A percentile compares a stretch with the other conserved stretches of the same genome.
Evolutionary conservation across 352 stramenopile genomes (phyloP).

Genomic region (Salisapilia sapeloensis): DNA sequence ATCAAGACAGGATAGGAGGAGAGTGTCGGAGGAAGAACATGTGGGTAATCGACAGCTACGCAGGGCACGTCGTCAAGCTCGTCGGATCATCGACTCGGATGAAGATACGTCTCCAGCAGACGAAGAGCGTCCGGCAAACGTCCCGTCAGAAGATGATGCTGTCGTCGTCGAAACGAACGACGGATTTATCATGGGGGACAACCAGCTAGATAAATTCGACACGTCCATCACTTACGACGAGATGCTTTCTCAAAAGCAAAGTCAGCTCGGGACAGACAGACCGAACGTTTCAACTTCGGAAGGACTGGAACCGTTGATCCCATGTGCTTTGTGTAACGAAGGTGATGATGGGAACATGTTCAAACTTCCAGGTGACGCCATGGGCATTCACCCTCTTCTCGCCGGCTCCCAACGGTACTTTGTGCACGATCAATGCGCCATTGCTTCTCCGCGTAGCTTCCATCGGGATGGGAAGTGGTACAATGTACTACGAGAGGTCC

Average conservation of each 20-base stretch:
- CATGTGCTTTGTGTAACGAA: constrained; percentile 62
- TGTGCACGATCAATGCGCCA: constrained; percentile 75
- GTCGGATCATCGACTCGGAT: too few relatives aligned
- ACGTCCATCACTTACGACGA: constrained; percentile 30
- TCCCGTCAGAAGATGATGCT: constrained; percentile 10
- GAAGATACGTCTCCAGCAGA: not conserved
- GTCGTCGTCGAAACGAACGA: constrained; percentile 73
- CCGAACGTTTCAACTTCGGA: constrained; percentile 9
- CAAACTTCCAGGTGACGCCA: constrained; percentile 55
- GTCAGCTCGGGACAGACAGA: constrained; percentile 11
- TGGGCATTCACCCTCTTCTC: constrained; percentile 57
- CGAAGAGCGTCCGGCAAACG: not conserved
- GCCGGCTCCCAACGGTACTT: constrained; percentile 54
- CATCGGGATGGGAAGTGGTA: constrained; percentile 65
- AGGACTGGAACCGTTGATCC: constrained; percentile 25
- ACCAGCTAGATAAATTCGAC: constrained; percentile 72
- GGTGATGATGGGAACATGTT: constrained; percentile 53
- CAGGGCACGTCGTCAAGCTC: too few relatives aligned
- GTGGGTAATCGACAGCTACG: too few relatives aligned
- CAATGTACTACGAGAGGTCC: constrained; percentile 72
- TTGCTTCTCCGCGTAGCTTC: constrained; percentile 71
- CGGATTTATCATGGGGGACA: constrained; percentile 65
- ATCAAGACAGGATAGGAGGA: constrained; percentile 1
- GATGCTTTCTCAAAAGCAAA: constrained; percentile 37
- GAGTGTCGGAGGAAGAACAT: too few relatives aligned